phyloP scores from a whole-genome alignment of 1,284 basidiomycete species.

The Stereum hirsutum region DNA sequence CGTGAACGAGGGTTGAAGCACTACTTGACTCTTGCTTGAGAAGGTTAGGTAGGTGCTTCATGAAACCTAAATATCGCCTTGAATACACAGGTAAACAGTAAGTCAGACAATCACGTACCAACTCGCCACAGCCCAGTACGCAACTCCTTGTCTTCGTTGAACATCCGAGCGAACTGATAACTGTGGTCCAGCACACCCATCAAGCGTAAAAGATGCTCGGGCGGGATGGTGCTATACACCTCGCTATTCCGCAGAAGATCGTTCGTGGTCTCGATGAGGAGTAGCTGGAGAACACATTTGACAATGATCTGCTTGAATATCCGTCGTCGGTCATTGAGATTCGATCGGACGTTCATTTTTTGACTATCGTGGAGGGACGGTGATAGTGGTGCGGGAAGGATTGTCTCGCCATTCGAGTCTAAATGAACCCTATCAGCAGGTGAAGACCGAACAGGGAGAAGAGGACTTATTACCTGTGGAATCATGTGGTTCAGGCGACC shows the following conservation, averaged over 20 bases:
- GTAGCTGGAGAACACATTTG: constrained; percentile 96
- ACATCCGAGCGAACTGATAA: constrained; percentile 94
- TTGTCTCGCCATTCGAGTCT: constrained; percentile 61
- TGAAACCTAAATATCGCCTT: constrained; percentile 64
- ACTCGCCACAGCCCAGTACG: constrained; percentile 99
- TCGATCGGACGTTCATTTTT: constrained; percentile 36
- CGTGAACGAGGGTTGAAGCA: constrained; percentile 90
- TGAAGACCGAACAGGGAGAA: not conserved
- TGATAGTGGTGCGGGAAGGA: constrained; percentile 75
- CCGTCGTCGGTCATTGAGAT: constrained; percentile 69
- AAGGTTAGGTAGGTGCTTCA: constrained; percentile 98
- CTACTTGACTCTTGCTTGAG: constrained; percentile 98
- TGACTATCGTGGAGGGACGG: constrained; percentile 44
- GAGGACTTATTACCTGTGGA: constrained; percentile 29
- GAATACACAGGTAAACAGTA: not conserved
- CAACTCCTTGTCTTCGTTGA: constrained; percentile 98
- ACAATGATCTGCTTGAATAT: constrained; percentile 99
- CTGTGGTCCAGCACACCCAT: constrained; percentile 95
- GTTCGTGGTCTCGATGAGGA: constrained; percentile 96
- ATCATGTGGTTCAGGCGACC: constrained; percentile 46
- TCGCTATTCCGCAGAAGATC: constrained; percentile 89
- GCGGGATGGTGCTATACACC: constrained; percentile 92
- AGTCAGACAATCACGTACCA: constrained; percentile 45
- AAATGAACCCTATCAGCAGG: constrained; percentile 8
- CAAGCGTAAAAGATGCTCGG: constrained; percentile 84